Evolutionary conservation across 2,329 filamentous ascomycete species (phyloP), one percentile per base, ranked within the genome.

Genomic region (Scedosporium aurantiacum): DNA sequence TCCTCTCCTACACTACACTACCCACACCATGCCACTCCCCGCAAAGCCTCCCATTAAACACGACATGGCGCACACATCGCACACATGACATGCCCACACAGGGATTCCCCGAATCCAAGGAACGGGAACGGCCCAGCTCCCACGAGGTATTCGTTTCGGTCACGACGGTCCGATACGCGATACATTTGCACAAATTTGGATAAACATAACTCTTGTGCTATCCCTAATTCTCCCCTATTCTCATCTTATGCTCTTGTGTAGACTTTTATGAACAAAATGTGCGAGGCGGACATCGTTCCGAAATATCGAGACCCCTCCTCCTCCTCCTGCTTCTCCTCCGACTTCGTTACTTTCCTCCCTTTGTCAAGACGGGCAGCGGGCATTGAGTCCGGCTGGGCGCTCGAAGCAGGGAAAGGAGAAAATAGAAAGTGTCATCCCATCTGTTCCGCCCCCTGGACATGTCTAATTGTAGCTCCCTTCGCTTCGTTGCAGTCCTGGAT

Each of bases 121-220:
- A 25, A 41, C 57, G 57, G 57, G 43, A 25, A 41, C 57, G 57
- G 57, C 57, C 41, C 57, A 59, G 57, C 41, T 47, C 32, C 2
- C 10, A 14, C 28, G 5, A 37, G 14, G 32, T 57, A n/a, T n/a
- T 58, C 25, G 18, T 52, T 57, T 58, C 59, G 59, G 59, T 43
- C 50, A 56, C 23, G 40, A 56, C 59, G 59, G 59, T 61, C 59
- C 59, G 59, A 56, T 40, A 60, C 58, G 58, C 58, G 58, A 50
- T 40, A 58, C 21, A 21, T n/a, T 47, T 47, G 45, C 57, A 16
- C 25, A 37, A 25, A 12, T 12, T 14, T 14, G 25, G 21, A 21
- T 14, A 41, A 58, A 21, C 16, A 45, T 10, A 40, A 23, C 16
- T n/a, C 40, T 23, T 58, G 25, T 58, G 41, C 37, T n/a, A 27